These are phyloP conservation scores for Saccharomycopsis javanensis DNA, from an alignment of 805 yeast genomes.

Conservation along the genomic window DNA sequence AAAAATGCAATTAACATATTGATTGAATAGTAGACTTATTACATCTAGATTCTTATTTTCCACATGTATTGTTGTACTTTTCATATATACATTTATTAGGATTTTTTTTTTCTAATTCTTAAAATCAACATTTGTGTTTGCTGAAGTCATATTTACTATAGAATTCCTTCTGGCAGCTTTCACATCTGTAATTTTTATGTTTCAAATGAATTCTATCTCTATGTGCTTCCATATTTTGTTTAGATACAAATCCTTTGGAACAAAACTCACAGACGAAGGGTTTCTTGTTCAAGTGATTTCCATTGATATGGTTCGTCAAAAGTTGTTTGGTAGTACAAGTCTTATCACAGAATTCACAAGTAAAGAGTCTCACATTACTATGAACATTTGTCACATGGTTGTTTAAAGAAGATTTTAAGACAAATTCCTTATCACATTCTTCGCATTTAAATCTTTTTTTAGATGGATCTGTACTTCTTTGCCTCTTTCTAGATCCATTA, in stretches of 20 bases:
- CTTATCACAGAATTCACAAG: slow-evolving; percentile 15
- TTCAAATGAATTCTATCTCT: slow-evolving; percentile 18
- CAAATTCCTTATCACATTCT: slow-evolving; percentile 15
- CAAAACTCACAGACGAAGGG: slow-evolving; percentile 18
- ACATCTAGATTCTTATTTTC: no score
- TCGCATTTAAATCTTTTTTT: slow-evolving; percentile 11
- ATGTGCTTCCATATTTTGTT: slow-evolving; percentile 20
- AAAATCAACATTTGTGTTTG: slow-evolving; percentile 15
- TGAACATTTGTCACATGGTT: slow-evolving; percentile 15
- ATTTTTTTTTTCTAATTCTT: not conserved
- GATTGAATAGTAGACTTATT: no score
- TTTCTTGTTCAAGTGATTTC: slow-evolving; percentile 17
- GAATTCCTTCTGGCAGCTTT: slow-evolving; percentile 13
- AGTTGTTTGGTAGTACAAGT: slow-evolving; percentile 19
- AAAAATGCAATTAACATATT: no score
- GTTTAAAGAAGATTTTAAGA: slow-evolving; percentile 11
- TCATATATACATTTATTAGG: not conserved
- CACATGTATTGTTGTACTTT: no score
- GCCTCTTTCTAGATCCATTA: slow-evolving; percentile 1
- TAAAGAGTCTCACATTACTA: slow-evolving; percentile 8
- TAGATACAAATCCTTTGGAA: slow-evolving; percentile 17
- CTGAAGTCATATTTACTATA: slow-evolving; percentile 16
- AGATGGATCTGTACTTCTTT: not conserved
- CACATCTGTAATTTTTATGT: slow-evolving; percentile 17
- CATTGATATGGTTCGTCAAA: slow-evolving; percentile 17